Conservation (phyloP, 2,329 filamentous ascomycete genomes). For the Fonsecaea multimorphosa region DNA sequence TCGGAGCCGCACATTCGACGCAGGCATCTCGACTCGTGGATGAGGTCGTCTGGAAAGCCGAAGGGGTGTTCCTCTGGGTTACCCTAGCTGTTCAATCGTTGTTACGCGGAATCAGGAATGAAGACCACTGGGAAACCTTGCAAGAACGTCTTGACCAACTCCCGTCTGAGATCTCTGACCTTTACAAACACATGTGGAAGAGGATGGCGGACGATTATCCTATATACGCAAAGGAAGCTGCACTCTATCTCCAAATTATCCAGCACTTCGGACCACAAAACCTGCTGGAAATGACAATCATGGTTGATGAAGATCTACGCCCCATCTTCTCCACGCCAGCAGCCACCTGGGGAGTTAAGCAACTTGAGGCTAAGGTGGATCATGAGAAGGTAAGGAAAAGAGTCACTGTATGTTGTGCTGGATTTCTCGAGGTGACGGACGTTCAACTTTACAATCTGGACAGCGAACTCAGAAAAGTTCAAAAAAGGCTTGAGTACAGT, state of each 20-base stretch:
- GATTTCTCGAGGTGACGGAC: background rate
- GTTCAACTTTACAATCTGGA: background rate
- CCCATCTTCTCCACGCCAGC: background rate
- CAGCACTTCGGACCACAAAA: background rate
- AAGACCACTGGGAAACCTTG: background rate
- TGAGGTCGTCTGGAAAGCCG: background rate
- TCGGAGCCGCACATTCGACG: background rate
- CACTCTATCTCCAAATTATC: background rate
- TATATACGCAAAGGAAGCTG: slow-evolving; percentile 14
- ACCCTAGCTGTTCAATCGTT: slow-evolving; percentile 6
- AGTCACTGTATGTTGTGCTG: background rate
- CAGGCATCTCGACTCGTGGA: background rate
- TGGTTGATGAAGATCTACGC: slow-evolving; percentile 8
- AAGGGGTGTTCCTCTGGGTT: slow-evolving; percentile 21
- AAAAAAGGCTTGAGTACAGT: background rate
- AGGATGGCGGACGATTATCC: slow-evolving; percentile 10
- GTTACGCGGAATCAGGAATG: slow-evolving; percentile 8
- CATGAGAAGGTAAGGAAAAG: background rate
- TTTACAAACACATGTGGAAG: slow-evolving; percentile 16
- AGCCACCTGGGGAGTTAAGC: background rate
- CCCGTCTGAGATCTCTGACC: slow-evolving; percentile 4
- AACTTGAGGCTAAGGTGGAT: background rate
- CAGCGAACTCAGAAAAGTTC: background rate
- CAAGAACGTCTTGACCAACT: slow-evolving; percentile 1
- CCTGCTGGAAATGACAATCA: background rate